Evolutionary conservation across 1,139 yeast species (phyloP).

Genomic region (Diutina siamensis): DNA sequence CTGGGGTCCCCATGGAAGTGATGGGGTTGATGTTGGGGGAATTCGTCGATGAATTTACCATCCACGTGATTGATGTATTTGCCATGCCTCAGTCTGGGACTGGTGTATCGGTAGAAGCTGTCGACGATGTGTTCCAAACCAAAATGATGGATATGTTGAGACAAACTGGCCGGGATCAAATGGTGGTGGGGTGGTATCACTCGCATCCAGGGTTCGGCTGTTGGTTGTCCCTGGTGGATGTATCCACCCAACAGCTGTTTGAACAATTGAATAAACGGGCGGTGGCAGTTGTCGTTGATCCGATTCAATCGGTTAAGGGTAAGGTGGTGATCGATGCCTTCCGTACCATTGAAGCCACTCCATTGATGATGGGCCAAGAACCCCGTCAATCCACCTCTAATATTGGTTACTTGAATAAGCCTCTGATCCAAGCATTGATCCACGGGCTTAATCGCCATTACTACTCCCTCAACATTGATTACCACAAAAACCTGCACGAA

Average conservation of each 20-base stretch:
- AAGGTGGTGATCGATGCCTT: slow-evolving; percentile 98
- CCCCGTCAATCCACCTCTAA: slow-evolving; percentile 97
- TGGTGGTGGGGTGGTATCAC: slow-evolving; percentile 99
- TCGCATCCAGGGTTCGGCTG: slow-evolving; percentile 99
- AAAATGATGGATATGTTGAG: slow-evolving; percentile 99
- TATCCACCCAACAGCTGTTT: slow-evolving; percentile 93
- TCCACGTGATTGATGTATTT: slow-evolving; percentile 93
- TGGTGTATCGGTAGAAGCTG: slow-evolving; percentile 98
- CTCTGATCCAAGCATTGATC: slow-evolving; percentile 94
- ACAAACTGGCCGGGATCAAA: slow-evolving; percentile 96
- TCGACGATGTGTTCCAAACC: slow-evolving; percentile 97
- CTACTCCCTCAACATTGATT: slow-evolving; percentile 89
- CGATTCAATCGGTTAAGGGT: slow-evolving; percentile 96
- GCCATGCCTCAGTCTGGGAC: slow-evolving; percentile 99
- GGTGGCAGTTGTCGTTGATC: slow-evolving; percentile 96
- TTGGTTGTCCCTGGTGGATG: slow-evolving; percentile 96
- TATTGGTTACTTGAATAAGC: slow-evolving; percentile 90
- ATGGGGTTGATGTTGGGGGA: slow-evolving; percentile 99
- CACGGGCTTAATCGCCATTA: slow-evolving; percentile 97
- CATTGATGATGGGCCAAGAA: slow-evolving; percentile 92
- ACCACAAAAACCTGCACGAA: slow-evolving; percentile 85
- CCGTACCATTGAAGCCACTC: slow-evolving; percentile 80
- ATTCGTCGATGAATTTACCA: slow-evolving; percentile 94
- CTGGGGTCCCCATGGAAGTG: slow-evolving; percentile 99
- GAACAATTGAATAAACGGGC: slow-evolving; percentile 93